Evolutionary conservation across 2,329 filamentous ascomycete genomes (phyloP), one percentile per base, ranked within the genome.

Genomic region (Phoma sp.): DNA sequence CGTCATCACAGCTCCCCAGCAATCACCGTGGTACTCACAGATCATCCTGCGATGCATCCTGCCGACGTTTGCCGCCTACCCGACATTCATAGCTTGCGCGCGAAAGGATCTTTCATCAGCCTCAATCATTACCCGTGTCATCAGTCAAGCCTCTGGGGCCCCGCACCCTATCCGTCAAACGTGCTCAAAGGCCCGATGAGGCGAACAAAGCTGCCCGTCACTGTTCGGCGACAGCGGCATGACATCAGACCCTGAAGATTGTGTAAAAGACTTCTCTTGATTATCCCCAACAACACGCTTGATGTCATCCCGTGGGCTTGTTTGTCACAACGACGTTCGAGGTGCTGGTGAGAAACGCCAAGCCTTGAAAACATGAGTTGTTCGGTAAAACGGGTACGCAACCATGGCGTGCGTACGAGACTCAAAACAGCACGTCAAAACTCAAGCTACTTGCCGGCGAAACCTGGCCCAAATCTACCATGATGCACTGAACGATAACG

Each of bases 101-200:
- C 41, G 37, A 53, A 55, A 29, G 25, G 38, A 32, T 48, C 47
- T 58, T 43, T 52, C 58, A 57, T 52, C 58, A 57, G 51, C 43
- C 51, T 56, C 48, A 49, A 19, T 24, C 32, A 51, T 19, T 36
- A 43, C 36, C 32, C 35, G 35, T 33, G 45, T 50, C 36, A 47
- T 57, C 56, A 44, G 46, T 59, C 55, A 62, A 62, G 55, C 58
- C 64, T 61, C 55, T 64, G 65, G 65, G 64, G 65, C 63, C 65
- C 65, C 65, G 64, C 64, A 66, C 49, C 39, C 32, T 19, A 43
- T 25, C 48, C 53, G 43, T 50, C 57, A 59, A 38, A 56, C 47
- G 49, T 55, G 50, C 43, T 51, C 51, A 31, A 63, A 60, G 55
- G 60, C 48, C 57, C 64, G 61, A 63, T 51, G 51, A 59, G 51